Percentiles rank a stretch among this genome's conserved stretches.
Evolutionary conservation across 345 rosid genomes (phyloP).

Genomic region (Gossypium sturtianum): DNA sequence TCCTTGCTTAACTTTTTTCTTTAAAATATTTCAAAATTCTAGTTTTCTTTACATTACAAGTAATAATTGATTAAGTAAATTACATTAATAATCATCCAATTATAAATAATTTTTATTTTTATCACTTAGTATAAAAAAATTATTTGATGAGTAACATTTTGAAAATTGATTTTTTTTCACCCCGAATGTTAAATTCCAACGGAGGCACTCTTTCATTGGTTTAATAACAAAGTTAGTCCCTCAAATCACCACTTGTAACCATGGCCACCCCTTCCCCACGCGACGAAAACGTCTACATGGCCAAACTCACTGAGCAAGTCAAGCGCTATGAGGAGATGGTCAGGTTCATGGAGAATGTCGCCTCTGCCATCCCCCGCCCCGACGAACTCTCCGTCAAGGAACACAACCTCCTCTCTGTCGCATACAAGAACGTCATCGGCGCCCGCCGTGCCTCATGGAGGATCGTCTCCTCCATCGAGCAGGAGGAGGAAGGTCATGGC

Average conservation of each 20-base stretch:
- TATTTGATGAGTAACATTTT: too few species aligned
- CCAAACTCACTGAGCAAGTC: not conserved
- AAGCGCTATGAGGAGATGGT: not conserved
- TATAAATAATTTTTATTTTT: too few species aligned
- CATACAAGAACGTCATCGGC: not conserved
- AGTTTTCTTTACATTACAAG: too few species aligned
- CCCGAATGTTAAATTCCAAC: too few species aligned
- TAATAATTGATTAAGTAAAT: too few species aligned
- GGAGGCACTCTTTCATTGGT: too few species aligned
- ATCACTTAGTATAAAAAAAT: too few species aligned
- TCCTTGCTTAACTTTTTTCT: too few species aligned
- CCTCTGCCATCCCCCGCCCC: not conserved
- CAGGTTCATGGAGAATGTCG: not conserved
- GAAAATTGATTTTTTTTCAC: too few species aligned
- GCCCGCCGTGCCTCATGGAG: not conserved
- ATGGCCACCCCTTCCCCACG: not conserved
- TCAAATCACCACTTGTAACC: not conserved
- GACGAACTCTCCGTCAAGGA: not conserved
- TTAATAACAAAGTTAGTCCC: too few species aligned
- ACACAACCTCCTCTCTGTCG: not conserved
- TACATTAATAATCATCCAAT: too few species aligned
- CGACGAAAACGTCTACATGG: not conserved
- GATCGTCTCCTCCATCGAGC: not conserved
- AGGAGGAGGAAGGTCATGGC: not conserved
- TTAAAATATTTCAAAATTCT: too few species aligned